Percentiles rank a stretch among this genome's conserved stretches.
Evolutionary conservation across 2,329 filamentous ascomycete genomes (phyloP).

Genomic region (Curvularia eragrostidis): DNA sequence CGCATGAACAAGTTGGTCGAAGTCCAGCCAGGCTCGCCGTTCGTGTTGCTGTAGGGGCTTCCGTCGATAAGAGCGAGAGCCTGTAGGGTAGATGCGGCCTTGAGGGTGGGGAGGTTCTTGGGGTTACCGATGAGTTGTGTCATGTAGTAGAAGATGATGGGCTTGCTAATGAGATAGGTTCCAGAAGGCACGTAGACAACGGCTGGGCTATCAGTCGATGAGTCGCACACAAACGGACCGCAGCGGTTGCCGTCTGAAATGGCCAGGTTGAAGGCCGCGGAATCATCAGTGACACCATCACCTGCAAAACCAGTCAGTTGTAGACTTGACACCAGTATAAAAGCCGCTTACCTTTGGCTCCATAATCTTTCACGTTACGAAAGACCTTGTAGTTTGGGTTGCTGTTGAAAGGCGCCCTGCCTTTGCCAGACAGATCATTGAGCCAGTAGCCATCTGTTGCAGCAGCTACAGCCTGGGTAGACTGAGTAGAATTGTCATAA

Average conservation of each 20-base stretch:
- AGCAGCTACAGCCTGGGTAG: constrained; percentile 6
- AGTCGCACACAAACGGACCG: constrained; percentile 52
- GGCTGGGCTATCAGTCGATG: constrained; percentile 61
- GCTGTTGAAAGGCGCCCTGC: constrained; percentile 50
- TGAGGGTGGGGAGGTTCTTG: constrained; percentile 61
- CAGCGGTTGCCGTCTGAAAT: constrained; percentile 54
- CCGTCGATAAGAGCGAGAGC: constrained; percentile 66
- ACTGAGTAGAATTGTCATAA: not conserved
- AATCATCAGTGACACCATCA: constrained; percentile 55
- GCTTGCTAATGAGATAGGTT: constrained; percentile 59
- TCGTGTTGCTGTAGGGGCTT: constrained; percentile 56
- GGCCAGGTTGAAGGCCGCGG: constrained; percentile 62
- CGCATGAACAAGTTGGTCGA: constrained; percentile 70
- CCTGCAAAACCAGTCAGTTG: constrained; percentile 32
- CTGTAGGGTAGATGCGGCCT: constrained; percentile 60
- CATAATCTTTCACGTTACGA: constrained; percentile 55
- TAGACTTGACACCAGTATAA: not conserved
- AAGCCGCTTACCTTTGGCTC: constrained; percentile 47
- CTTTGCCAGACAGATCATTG: constrained; percentile 53
- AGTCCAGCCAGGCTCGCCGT: constrained; percentile 51
- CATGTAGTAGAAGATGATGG: constrained; percentile 69
- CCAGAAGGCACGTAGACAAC: constrained; percentile 66
- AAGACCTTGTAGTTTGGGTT: constrained; percentile 51
- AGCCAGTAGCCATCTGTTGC: constrained; percentile 50
- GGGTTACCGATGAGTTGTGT: constrained; percentile 69